These are phyloP conservation scores for Saccharomycopsis hybrid DNA, from an alignment of 1,139 yeast species.

Conservation along the genomic window DNA sequence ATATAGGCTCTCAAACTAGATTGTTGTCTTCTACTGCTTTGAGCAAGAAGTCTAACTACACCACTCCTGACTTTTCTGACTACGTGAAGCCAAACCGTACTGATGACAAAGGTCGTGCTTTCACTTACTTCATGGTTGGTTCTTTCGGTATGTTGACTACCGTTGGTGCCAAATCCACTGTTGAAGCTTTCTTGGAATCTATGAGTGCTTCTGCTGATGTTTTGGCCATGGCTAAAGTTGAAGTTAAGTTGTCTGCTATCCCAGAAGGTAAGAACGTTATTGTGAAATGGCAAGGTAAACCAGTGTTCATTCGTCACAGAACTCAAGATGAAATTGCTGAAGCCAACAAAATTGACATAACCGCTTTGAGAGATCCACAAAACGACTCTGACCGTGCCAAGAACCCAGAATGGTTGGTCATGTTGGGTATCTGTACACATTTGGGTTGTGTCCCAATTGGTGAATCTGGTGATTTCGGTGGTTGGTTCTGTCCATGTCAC, in stretches of 20 bases:
- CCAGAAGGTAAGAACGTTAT: slow-evolving; percentile 98
- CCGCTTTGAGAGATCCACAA: slow-evolving; percentile 88
- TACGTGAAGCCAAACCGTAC: slow-evolving; percentile 67
- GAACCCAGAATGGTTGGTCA: slow-evolving; percentile 97
- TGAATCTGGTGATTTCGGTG: slow-evolving; percentile 99
- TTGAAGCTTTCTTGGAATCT: slow-evolving; percentile 86
- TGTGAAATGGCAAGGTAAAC: slow-evolving; percentile 99
- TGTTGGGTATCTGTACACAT: slow-evolving; percentile 99
- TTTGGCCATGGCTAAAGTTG: slow-evolving; percentile 98
- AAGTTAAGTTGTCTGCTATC: slow-evolving; percentile 87
- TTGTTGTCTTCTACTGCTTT: slow-evolving; percentile 42
- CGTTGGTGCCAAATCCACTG: slow-evolving; percentile 97
- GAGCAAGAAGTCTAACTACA: slow-evolving; percentile 66
- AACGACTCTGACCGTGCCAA: slow-evolving; percentile 88
- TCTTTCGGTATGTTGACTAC: slow-evolving; percentile 91
- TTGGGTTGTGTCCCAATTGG: slow-evolving; percentile 99
- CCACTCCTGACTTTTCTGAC: slow-evolving; percentile 86
- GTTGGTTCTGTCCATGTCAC: slow-evolving; percentile 99
- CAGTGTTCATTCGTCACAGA: slow-evolving; percentile 99
- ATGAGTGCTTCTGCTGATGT: slow-evolving; percentile 99
- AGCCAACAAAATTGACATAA: slow-evolving; percentile 77
- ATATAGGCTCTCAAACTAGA: slow-evolving; percentile 27
- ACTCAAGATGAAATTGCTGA: slow-evolving; percentile 88
- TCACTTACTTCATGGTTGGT: slow-evolving; percentile 97
- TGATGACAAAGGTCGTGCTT: slow-evolving; percentile 70